Evolutionary conservation across 805 yeast genomes (phyloP).

Genomic region (Metschnikowia anglica): DNA sequence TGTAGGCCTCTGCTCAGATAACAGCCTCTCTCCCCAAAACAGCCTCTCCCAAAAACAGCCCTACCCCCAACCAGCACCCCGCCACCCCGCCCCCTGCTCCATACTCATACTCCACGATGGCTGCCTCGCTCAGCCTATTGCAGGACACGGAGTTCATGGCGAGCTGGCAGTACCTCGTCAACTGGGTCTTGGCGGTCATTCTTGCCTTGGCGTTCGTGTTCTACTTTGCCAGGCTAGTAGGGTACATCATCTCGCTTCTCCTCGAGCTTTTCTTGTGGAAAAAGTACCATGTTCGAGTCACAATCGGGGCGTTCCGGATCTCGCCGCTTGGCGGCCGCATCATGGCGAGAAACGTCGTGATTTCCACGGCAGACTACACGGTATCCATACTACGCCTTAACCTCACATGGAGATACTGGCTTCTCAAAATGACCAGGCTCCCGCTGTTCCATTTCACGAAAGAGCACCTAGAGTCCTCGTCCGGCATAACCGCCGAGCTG

Average conservation of each 20-base stretch:
- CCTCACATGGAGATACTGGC: constrained; percentile 92
- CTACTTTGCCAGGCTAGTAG: constrained; percentile 73
- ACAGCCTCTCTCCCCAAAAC: too few species aligned
- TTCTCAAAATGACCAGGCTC: constrained; percentile 43
- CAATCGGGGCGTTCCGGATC: constrained; percentile 70
- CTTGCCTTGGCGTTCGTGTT: constrained; percentile 65
- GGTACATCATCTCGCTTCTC: constrained; percentile 51
- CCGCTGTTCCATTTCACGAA: constrained; percentile 30
- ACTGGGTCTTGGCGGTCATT: constrained; percentile 72
- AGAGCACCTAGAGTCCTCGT: constrained; percentile 9
- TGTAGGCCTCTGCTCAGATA: too few species aligned
- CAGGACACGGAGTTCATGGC: constrained; percentile 17
- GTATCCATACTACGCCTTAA: constrained; percentile 67
- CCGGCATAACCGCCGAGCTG: constrained; percentile 22
- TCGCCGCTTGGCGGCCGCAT: constrained; percentile 82
- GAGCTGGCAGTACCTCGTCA: constrained; percentile 71
- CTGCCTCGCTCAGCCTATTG: constrained; percentile 1
- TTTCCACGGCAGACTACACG: constrained; percentile 73
- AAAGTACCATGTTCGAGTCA: constrained; percentile 53
- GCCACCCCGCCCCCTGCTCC: too few species aligned
- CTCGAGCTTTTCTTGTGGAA: constrained; percentile 65
- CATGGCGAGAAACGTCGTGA: constrained; percentile 70
- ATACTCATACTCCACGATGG: not conserved
- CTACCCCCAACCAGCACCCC: too few species aligned
- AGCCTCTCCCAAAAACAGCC: too few species aligned